Evolutionary conservation across 2,329 filamentous ascomycete species (phyloP), one percentile per base, ranked within the genome.

Genomic region (Macrophomina pseudophaseolina): DNA sequence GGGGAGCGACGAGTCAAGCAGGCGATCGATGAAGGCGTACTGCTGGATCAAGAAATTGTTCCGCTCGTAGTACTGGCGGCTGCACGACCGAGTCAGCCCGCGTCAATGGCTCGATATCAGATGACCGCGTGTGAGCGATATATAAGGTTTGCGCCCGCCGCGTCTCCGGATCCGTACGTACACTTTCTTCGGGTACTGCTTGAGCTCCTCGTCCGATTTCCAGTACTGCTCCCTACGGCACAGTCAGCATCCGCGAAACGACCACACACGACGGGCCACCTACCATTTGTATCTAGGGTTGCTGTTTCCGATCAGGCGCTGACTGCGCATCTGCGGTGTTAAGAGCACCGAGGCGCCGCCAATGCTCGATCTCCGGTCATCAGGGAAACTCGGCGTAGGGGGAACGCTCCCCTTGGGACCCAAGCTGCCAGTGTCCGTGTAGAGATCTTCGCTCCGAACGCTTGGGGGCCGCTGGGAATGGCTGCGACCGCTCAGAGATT

Each of bases 1-100:
- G 1, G 94, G 94, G n/a, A 97, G 87, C 35, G 92, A 94, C 8
- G 93, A 97, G 79, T 97, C 93, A 68, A 98, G 85, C 66, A 98
- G 83, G 63, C 90, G 88, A 79, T 97, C 94, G 72, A 97, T 97
- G 77, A 96, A 97, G 69, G 96, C 84, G 77, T 97, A 98, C 76
- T 97, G 91, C 77, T 95, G 91, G 67, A 98, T 88, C 51, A 97
- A 84, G 71, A 90, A 89, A 80, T 98, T 98, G 75, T 90, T 94
- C 51, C 92, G 88, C 82, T 96, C 90, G 75, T 98, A 97, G 80
- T 97, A 97, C 74, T 90, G 75, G 54, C 93, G 91, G 68, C 88
- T 90, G 69, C 33, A 5, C 4, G 6, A 40, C n/a, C 58, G 58
- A 38, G 58, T 62, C 44, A 53, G 58, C 35, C n/a, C 12, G 30